phyloP scores from a whole-genome alignment of 768 basidiomycete species.

The Trametes elegans region DNA sequence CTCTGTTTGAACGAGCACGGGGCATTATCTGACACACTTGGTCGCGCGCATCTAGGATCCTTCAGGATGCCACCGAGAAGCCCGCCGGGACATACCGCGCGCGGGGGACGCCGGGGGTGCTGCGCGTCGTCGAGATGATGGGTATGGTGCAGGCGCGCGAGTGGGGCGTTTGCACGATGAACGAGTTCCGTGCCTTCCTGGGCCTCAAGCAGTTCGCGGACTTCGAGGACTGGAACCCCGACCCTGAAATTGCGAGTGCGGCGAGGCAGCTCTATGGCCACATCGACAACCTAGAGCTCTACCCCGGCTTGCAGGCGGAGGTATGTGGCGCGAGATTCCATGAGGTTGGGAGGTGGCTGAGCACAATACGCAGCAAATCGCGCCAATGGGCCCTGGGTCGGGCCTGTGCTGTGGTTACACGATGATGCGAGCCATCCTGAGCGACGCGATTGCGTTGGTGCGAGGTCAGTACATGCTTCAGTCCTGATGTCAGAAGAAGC shows the following conservation, averaged over 20 bases:
- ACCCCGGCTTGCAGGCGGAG: conserved; percentile 43
- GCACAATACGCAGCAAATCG: not conserved
- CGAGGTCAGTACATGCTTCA: conserved; percentile 33
- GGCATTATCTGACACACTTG: not conserved
- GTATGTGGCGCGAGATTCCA: conserved; percentile 7
- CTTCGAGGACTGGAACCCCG: conserved; percentile 74
- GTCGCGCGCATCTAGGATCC: conserved; percentile 26
- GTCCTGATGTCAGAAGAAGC: too few species aligned
- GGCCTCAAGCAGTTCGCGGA: conserved; percentile 62
- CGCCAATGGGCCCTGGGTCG: conserved; percentile 55
- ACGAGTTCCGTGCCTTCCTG: conserved; percentile 72
- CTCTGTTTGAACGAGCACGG: too few species aligned
- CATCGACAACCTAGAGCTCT: conserved; percentile 78
- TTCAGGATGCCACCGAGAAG: conserved; percentile 44
- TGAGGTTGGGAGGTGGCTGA: not conserved
- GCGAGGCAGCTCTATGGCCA: conserved; percentile 67
- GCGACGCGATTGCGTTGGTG: conserved; percentile 72
- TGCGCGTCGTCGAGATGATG: conserved; percentile 55
- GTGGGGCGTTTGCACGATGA: conserved; percentile 52
- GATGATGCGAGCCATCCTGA: conserved; percentile 79
- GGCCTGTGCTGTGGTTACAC: conserved; percentile 84
- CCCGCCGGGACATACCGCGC: conserved; percentile 48
- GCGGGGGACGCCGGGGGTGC: conserved; percentile 43
- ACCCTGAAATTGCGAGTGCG: conserved; percentile 51
- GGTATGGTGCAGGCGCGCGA: conserved; percentile 51